Evolutionary conservation across 805 yeast species (phyloP).

Genomic region (Yarrowia sp.): DNA sequence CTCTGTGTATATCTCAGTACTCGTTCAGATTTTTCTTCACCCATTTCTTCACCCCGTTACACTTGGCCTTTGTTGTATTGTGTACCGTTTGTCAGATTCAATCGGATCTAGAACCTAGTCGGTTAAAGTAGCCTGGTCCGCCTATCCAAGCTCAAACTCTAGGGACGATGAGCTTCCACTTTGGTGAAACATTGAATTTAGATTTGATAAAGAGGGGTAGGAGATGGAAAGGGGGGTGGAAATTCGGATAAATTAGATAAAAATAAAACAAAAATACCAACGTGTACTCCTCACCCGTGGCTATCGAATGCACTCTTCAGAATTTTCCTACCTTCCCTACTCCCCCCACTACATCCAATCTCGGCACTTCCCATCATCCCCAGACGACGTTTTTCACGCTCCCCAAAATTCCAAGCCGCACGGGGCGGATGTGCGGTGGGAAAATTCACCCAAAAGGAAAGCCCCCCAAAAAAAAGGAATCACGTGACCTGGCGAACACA

Average conservation of each 20-base stretch:
- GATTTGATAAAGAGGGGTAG: neutral
- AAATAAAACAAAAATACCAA: too few species aligned
- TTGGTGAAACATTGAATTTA: constrained; percentile 14
- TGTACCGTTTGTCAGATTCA: too few species aligned
- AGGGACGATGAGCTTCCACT: neutral
- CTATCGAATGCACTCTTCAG: neutral
- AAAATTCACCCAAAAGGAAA: too few species aligned
- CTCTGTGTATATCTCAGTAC: too few species aligned
- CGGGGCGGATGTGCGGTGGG: too few species aligned
- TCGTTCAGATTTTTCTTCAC: too few species aligned
- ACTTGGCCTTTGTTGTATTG: too few species aligned
- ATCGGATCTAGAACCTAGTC: neutral
- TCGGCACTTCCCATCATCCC: too few species aligned
- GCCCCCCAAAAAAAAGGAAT: neutral
- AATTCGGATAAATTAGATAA: neutral
- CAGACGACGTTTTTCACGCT: neutral
- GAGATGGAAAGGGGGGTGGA: neutral
- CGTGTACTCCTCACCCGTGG: too few species aligned
- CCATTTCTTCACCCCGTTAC: too few species aligned
- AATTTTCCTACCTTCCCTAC: neutral
- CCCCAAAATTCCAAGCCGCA: neutral
- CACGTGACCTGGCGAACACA: neutral
- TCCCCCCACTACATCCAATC: neutral
- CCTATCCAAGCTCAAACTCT: neutral
- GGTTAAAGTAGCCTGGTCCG: constrained; percentile 14